phyloP scores from a whole-genome alignment of 2,329 filamentous ascomycete species.

The Corynespora cassiicola region DNA sequence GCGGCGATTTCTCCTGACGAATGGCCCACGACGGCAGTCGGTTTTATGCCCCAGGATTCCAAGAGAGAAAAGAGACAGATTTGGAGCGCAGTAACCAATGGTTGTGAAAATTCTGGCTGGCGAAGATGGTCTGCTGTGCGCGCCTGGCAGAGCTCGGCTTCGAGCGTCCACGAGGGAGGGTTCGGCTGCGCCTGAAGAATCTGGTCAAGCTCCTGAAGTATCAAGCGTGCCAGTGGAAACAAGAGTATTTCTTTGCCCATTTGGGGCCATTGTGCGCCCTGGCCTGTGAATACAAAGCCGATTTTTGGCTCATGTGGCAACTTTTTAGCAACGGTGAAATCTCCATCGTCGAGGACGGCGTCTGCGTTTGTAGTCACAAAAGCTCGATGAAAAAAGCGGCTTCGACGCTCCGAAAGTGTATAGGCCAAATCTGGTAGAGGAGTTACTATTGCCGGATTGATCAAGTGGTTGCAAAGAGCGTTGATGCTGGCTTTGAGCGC shows the following conservation, averaged over 20 bases:
- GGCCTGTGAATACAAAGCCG: slow-evolving; percentile 48
- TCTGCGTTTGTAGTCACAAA: slow-evolving; percentile 1
- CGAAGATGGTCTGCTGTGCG: slow-evolving; percentile 6
- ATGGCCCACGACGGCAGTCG: slow-evolving; percentile 23
- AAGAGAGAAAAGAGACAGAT: slow-evolving; percentile 16
- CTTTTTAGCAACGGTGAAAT: slow-evolving; percentile 1
- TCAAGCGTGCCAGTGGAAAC: neutral
- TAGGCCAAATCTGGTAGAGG: slow-evolving; percentile 6
- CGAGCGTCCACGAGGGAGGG: slow-evolving; percentile 2
- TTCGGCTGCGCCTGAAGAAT: slow-evolving; percentile 1
- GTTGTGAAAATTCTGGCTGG: slow-evolving; percentile 21
- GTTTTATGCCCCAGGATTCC: slow-evolving; percentile 12
- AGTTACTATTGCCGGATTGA: neutral
- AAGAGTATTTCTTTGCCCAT: slow-evolving; percentile 46
- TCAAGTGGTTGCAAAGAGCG: neutral
- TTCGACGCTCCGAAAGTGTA: slow-evolving; percentile 7
- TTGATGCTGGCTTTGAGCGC: neutral
- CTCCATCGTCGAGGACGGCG: neutral
- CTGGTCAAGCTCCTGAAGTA: slow-evolving; percentile 1
- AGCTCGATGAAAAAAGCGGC: slow-evolving; percentile 5
- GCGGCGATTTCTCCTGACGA: slow-evolving; percentile 30
- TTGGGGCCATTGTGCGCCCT: slow-evolving; percentile 47
- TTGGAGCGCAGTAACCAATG: slow-evolving; percentile 18
- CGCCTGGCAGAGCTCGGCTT: slow-evolving; percentile 3
- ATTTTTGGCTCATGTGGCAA: neutral